These are phyloP conservation scores for Scopulariopsis brevicaulis DNA, from an alignment of 2,329 filamentous ascomycete species.

Conservation along the genomic window DNA sequence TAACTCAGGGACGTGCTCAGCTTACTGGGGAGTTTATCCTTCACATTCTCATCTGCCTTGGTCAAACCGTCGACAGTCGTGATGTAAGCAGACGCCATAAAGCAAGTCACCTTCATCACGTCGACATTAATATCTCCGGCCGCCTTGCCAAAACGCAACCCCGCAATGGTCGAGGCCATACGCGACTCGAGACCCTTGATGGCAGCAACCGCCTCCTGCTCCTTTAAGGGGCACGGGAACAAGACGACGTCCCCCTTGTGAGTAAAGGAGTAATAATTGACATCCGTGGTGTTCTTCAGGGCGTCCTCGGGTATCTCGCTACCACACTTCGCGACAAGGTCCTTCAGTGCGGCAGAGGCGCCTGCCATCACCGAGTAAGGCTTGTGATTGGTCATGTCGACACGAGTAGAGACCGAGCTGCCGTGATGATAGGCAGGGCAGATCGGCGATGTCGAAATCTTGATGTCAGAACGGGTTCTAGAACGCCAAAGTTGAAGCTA, in stretches of 20 bases:
- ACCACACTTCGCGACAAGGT: not conserved
- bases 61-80: conserved; percentile 23
- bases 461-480: not conserved
- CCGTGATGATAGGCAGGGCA: not conserved
- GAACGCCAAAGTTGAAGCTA: not conserved
- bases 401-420: not conserved
- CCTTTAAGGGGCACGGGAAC: conserved; percentile 27
- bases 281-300: conserved; percentile 13
- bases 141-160: conserved; percentile 34
- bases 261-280: conserved; percentile 17
- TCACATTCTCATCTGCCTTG: conserved; percentile 23
- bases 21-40: not conserved
- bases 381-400: not conserved
- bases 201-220: conserved; percentile 27
- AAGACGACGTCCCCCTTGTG: conserved; percentile 16
- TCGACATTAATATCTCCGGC: conserved; percentile 29
- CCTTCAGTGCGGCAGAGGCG: not conserved
- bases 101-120: conserved; percentile 38
- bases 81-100: conserved; percentile 26
- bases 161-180: conserved; percentile 46
- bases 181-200: conserved; percentile 49
- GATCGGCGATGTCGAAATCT: not conserved
- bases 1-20: not conserved
- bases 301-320: conserved; percentile 8
- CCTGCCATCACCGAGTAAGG: not conserved